Conservation (phyloP, 345 rosid genomes). For the Ailanthus altissimus region DNA sequence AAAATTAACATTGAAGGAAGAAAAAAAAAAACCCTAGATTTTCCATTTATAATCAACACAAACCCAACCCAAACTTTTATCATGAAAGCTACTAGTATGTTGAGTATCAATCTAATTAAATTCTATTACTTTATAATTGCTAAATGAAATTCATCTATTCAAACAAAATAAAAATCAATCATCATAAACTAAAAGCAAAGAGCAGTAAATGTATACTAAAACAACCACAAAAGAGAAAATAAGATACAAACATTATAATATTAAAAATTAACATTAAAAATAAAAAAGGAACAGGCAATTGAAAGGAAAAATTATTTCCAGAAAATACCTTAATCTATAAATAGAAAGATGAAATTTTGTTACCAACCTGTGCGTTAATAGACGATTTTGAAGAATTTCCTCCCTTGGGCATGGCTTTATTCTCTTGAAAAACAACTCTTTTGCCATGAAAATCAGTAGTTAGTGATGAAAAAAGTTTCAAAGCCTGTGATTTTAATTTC, state of each 20-base stretch:
- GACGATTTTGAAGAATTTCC: conserved; percentile 29
- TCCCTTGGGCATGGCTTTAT: conserved; percentile 29
- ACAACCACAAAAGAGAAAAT: not conserved
- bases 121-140: not conserved
- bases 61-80: too few relatives aligned
- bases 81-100: too few relatives aligned
- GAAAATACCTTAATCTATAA: not conserved
- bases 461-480: conserved; percentile 19
- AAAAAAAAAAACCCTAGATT: not conserved
- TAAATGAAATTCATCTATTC: not conserved
- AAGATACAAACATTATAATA: not conserved
- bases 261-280: too few relatives aligned
- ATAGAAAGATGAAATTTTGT: not conserved
- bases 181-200: not conserved
- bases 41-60: not conserved
- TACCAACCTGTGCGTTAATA: conserved; percentile 59
- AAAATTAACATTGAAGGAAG: not conserved
- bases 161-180: too few relatives aligned
- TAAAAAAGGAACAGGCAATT: too few relatives aligned
- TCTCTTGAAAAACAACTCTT: conserved; percentile 36
- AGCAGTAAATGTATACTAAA: not conserved
- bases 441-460: conserved; percentile 44
- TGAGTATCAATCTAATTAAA: too few relatives aligned
- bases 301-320: not conserved
- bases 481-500: conserved; percentile 37